Evolutionary conservation across 2,329 filamentous ascomycete species (phyloP).

Genomic region (Hypoxylon sp.): DNA sequence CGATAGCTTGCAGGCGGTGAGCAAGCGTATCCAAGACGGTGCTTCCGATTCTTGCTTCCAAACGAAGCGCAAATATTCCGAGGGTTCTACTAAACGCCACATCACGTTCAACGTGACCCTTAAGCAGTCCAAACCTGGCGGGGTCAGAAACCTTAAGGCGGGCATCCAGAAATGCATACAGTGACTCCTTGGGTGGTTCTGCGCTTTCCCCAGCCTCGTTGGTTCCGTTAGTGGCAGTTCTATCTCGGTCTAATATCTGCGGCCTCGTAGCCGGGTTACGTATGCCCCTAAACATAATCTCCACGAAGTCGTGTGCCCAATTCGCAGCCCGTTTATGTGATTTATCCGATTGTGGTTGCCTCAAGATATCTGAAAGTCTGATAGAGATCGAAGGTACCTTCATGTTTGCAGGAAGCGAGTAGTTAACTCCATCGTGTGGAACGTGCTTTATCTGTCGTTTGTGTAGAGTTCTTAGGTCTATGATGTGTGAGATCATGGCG

Average conservation of each 20-base stretch:
- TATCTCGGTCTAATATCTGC: constrained; percentile 14
- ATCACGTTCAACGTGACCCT: constrained; percentile 70
- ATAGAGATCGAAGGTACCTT: constrained; percentile 65
- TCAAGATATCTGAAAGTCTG: constrained; percentile 63
- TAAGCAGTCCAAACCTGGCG: constrained; percentile 69
- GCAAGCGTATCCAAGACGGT: constrained; percentile 72
- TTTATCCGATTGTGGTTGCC: constrained; percentile 41
- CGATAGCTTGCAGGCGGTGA: constrained; percentile 74
- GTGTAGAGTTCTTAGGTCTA: constrained; percentile 65
- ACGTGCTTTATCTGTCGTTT: constrained; percentile 60
- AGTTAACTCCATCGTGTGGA: constrained; percentile 55
- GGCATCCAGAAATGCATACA: constrained; percentile 65
- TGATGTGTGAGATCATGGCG: constrained; percentile 66
- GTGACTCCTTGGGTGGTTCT: constrained; percentile 41
- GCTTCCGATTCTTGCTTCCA: constrained; percentile 71
- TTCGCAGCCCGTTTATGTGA: constrained; percentile 49
- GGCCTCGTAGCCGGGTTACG: constrained; percentile 47
- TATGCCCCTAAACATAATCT: constrained; percentile 69
- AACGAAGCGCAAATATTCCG: constrained; percentile 74
- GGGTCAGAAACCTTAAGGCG: constrained; percentile 68
- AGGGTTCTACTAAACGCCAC: constrained; percentile 72
- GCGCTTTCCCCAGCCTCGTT: constrained; percentile 15
- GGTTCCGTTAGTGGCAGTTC: constrained; percentile 20
- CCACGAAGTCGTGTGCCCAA: constrained; percentile 73
- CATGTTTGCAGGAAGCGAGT: constrained; percentile 60